phyloP scores from a whole-genome alignment of 2,329 filamentous ascomycete species.

The Neurospora sp. region DNA sequence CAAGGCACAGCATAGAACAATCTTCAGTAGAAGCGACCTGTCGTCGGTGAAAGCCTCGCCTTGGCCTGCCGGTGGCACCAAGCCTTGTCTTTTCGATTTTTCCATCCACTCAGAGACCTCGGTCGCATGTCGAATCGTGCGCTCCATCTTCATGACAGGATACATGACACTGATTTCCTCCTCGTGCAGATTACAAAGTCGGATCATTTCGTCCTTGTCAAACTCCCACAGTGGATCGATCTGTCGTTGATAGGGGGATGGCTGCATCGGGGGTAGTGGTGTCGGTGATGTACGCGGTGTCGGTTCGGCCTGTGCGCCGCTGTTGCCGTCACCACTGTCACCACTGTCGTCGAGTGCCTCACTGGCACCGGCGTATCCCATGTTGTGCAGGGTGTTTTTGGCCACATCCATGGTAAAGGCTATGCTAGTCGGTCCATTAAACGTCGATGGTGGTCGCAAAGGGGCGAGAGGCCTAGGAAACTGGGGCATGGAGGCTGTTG shows the following conservation, averaged over 20 bases:
- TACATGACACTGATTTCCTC: conserved; percentile 93
- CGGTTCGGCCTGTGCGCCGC: conserved; percentile 30
- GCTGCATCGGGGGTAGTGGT: conserved; percentile 25
- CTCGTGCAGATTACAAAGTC: conserved; percentile 70
- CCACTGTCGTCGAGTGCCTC: conserved; percentile 41
- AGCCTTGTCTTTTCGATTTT: conserved; percentile 26
- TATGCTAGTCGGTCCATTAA: conserved; percentile 77
- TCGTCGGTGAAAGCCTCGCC: conserved; percentile 35
- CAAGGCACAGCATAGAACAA: conserved; percentile 70
- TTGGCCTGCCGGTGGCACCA: conserved; percentile 22
- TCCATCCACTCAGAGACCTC: conserved; percentile 66
- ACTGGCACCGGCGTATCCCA: conserved; percentile 62
- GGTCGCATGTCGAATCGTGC: conserved; percentile 59
- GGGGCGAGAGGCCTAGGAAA: conserved; percentile 35
- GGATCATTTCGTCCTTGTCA: conserved; percentile 66
- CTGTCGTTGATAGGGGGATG: conserved; percentile 10
- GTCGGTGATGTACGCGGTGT: conserved; percentile 25
- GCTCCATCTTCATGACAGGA: conserved; percentile 67
- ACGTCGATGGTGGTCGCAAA: conserved; percentile 48
- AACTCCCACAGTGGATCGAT: conserved; percentile 74
- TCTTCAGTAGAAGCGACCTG: conserved; percentile 63
- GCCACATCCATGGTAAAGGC: conserved; percentile 80
- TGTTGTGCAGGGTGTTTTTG: conserved; percentile 75
- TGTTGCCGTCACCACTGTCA: conserved; percentile 49
- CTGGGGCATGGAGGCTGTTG: conserved; percentile 32